Percentiles rank a stretch among this genome's conserved stretches.
Evolutionary conservation across 1,284 basidiomycete species (phyloP).

Genomic region (Heterobasidion irregulare): DNA sequence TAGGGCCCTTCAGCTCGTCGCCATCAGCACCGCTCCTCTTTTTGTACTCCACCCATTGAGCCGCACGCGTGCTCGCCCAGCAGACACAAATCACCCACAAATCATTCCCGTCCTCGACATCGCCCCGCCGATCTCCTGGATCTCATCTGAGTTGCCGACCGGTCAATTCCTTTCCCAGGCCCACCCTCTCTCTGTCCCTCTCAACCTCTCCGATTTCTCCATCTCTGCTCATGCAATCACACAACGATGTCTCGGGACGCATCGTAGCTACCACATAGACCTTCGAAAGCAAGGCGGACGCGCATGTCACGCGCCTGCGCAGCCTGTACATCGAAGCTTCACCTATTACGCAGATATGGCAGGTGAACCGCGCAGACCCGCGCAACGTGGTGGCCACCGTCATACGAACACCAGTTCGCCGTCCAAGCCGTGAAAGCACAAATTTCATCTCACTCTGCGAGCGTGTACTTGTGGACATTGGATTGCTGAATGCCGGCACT

Average conservation of each 20-base stretch:
- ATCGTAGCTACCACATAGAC: not conserved
- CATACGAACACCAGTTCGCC: not conserved
- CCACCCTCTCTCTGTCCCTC: not conserved
- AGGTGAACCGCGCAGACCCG: conserved; percentile 3
- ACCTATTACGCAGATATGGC: conserved; percentile 7
- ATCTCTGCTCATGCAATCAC: not conserved
- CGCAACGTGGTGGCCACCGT: conserved; percentile 9
- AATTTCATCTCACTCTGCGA: no score
- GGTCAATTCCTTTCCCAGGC: not conserved
- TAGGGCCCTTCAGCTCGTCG: no score
- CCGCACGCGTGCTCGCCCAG: not conserved
- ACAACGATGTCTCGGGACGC: not conserved
- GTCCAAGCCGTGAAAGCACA: no score
- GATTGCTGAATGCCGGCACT: no score
- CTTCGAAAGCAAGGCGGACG: not conserved
- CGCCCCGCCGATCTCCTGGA: conserved; percentile 11
- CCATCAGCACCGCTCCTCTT: not conserved
- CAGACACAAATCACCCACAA: not conserved
- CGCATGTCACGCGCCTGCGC: conserved; percentile 6
- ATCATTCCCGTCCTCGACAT: not conserved
- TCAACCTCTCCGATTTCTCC: not conserved
- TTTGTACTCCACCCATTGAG: not conserved
- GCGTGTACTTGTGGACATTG: no score
- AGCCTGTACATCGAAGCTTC: conserved; percentile 6
- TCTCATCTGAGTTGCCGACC: conserved; percentile 3